A percentile compares a stretch with the other conserved stretches of the same genome.
phyloP scores from a whole-genome alignment of 1,284 basidiomycete species.

The Cystobasidiaceae sp. region DNA sequence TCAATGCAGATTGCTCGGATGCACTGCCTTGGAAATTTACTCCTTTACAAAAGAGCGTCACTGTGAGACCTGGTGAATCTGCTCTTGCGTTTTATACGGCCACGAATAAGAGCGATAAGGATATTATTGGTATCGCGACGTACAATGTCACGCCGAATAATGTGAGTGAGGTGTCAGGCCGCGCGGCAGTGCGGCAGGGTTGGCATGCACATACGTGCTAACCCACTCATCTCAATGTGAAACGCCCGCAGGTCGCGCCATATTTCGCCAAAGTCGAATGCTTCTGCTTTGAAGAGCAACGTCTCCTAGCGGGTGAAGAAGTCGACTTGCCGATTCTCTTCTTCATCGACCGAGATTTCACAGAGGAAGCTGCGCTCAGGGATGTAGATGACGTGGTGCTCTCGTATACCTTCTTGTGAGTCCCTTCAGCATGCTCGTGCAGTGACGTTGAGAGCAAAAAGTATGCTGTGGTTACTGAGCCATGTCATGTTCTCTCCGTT shows the following conservation, averaged over 20 bases:
- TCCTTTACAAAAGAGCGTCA: constrained; percentile 84
- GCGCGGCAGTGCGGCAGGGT: not conserved
- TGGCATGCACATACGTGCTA: too few species aligned
- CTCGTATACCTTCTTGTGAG: constrained; percentile 88
- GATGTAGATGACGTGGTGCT: constrained; percentile 86
- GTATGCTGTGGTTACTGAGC: too few species aligned
- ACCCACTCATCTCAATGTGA: not conserved
- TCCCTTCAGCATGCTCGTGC: not conserved
- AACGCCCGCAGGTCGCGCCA: constrained; percentile 75
- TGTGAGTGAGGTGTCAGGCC: constrained; percentile 55
- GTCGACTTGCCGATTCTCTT: constrained; percentile 97
- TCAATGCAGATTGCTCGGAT: constrained; percentile 87
- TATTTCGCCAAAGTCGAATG: constrained; percentile 99
- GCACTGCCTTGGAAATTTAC: constrained; percentile 88
- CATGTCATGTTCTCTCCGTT: not conserved
- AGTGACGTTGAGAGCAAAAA: not conserved
- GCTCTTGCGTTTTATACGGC: constrained; percentile 95
- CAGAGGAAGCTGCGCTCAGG: constrained; percentile 68
- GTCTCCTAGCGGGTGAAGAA: constrained; percentile 88
- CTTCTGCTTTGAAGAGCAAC: constrained; percentile 99
- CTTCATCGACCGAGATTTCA: constrained; percentile 94
- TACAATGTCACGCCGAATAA: constrained; percentile 93
- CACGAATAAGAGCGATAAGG: constrained; percentile 74
- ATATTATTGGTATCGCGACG: constrained; percentile 97
- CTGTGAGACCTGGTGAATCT: constrained; percentile 90